Evolutionary conservation across 495 filamentous ascomycete species (phyloP).

Genomic region (Neurospora sublineolata): DNA sequence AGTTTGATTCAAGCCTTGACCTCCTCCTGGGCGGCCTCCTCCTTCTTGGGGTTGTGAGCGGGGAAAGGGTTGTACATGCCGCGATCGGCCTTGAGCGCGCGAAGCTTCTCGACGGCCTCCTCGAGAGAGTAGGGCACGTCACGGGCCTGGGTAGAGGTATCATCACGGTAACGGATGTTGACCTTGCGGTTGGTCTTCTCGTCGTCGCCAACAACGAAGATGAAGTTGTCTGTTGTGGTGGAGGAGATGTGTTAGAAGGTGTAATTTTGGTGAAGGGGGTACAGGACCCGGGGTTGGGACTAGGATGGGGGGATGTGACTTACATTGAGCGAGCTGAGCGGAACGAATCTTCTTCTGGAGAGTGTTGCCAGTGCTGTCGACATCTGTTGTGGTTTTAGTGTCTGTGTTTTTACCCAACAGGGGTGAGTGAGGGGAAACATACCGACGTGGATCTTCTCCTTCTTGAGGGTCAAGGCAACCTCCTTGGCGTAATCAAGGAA

Average conservation of each 20-base stretch:
- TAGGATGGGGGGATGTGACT: constrained; percentile 53
- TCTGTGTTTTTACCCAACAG: too few species aligned
- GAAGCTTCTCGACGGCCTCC: constrained; percentile 65
- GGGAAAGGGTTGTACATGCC: constrained; percentile 28
- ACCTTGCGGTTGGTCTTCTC: constrained; percentile 67
- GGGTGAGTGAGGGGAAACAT: constrained; percentile 4
- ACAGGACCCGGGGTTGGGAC: constrained; percentile 25
- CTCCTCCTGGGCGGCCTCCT: constrained; percentile 6
- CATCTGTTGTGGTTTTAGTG: constrained; percentile 35
- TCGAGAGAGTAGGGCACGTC: constrained; percentile 58
- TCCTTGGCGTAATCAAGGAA: constrained; percentile 80
- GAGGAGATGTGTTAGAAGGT: background rate
- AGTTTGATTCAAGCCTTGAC: constrained; percentile 4
- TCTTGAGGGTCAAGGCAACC: constrained; percentile 51
- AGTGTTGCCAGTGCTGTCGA: constrained; percentile 83
- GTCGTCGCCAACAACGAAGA: constrained; percentile 63
- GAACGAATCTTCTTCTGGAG: constrained; percentile 92
- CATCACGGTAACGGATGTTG: constrained; percentile 86
- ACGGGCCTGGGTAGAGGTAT: constrained; percentile 65
- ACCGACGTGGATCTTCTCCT: constrained; percentile 41
- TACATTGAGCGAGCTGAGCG: constrained; percentile 80
- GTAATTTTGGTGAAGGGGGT: background rate
- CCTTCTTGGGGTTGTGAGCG: constrained; percentile 7
- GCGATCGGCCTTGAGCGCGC: constrained; percentile 46
- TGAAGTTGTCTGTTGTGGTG: constrained; percentile 29